Conservation (phyloP, 345 rosid genomes). For the Heritiera littoralis region DNA sequence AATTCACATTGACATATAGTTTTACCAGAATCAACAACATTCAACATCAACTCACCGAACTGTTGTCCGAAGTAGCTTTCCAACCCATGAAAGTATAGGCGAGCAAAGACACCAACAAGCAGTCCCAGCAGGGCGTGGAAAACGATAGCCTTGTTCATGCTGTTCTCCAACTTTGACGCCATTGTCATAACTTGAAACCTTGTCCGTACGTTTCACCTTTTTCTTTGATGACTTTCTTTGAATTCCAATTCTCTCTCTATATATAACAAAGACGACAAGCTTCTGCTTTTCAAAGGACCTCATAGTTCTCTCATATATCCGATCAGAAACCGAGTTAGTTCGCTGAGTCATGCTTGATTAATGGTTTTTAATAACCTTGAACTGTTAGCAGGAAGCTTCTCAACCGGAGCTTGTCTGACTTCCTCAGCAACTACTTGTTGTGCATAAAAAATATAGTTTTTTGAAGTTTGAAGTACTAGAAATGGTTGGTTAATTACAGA, state of each 20-base stretch:
- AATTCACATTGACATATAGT: neutral
- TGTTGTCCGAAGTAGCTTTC: neutral
- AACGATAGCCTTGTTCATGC: neutral
- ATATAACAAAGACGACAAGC: neutral
- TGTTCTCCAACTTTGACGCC: conserved; percentile 24
- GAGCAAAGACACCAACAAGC: conserved; percentile 9
- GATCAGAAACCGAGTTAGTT: neutral
- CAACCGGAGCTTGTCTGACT: neutral
- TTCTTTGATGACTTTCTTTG: no score
- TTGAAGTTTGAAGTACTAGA: no score
- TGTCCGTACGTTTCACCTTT: neutral
- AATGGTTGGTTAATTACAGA: no score
- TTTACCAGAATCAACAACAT: neutral
- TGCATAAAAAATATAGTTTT: no score
- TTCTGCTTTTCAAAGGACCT: neutral
- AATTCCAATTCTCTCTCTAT: no score
- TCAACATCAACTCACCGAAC: conserved; percentile 18
- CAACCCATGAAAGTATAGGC: conserved; percentile 6
- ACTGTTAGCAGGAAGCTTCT: neutral
- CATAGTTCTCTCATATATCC: neutral
- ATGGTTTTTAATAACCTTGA: neutral
- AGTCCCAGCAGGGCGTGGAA: neutral
- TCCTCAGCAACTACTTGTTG: no score
- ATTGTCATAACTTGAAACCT: neutral
- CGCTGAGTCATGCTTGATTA: neutral